phyloP scores from a whole-genome alignment of 768 basidiomycete genomes.

The Calocera cornea region DNA sequence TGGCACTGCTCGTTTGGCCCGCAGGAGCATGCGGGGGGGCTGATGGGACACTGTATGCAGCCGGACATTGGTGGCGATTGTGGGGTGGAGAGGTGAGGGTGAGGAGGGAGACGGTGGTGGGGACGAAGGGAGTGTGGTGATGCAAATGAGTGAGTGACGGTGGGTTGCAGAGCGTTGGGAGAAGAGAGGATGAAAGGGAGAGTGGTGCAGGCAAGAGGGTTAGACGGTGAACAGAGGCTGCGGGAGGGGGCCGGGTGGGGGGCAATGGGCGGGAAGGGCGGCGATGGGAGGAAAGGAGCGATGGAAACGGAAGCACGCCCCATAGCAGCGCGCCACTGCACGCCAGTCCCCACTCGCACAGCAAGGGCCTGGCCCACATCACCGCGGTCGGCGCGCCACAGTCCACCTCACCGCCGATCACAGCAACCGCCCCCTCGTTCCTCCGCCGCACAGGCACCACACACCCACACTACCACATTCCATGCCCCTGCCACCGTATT shows the following conservation, averaged over 20 bases:
- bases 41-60: not conserved
- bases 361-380: too few species aligned
- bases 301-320: not conserved
- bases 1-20: not conserved
- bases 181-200: not conserved
- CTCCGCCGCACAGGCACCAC: too few species aligned
- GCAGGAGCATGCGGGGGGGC: not conserved
- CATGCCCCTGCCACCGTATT: too few species aligned
- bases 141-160: not conserved
- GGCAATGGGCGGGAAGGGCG: constrained; percentile 6
- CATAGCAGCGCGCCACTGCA: too few species aligned
- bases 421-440: too few species aligned
- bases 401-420: too few species aligned
- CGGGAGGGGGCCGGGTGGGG: not conserved
- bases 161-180: too few species aligned
- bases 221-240: too few species aligned
- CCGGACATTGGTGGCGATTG: not conserved
- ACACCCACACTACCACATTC: too few species aligned
- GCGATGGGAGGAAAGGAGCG: not conserved
- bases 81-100: not conserved
- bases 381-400: too few species aligned
- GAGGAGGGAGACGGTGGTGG: not conserved
- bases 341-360: too few species aligned
- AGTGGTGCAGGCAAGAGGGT: too few species aligned
- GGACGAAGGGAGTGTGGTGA: not conserved